Percentiles rank a stretch among this genome's conserved stretches.
phyloP scores from a whole-genome alignment of 129 eudicot genomes.

The Centrapalus pauciflorus region DNA sequence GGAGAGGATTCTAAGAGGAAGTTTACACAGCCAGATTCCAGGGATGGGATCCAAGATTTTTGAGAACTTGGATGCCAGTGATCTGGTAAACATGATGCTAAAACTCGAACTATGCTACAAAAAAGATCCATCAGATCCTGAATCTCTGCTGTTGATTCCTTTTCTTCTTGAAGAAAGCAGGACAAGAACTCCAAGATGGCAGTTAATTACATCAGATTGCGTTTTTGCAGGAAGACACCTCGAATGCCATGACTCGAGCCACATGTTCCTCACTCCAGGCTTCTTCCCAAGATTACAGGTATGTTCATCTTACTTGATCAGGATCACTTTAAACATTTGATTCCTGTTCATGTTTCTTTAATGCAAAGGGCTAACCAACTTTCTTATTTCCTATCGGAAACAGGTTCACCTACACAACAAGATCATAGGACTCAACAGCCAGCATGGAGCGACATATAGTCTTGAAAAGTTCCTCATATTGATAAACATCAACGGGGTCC shows the following conservation, averaged over 20 bases:
- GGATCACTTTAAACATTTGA: conserved; percentile 5
- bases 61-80: conserved; percentile 66
- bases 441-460: conserved; percentile 82
- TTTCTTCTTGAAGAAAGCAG: conserved; percentile 77
- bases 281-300: conserved; percentile 90
- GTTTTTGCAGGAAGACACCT: conserved; percentile 82
- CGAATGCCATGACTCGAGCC: conserved; percentile 84
- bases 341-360: background rate
- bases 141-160: conserved; percentile 66
- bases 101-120: conserved; percentile 75
- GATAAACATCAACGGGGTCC: conserved; percentile 62
- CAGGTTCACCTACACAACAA: conserved; percentile 90
- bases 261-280: conserved; percentile 74
- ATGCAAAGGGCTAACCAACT: background rate
- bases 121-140: conserved; percentile 69
- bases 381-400: background rate
- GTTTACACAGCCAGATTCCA: conserved; percentile 66
- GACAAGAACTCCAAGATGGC: conserved; percentile 70
- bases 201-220: conserved; percentile 38
- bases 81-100: conserved; percentile 85
- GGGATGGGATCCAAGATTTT: conserved; percentile 71
- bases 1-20: conserved; percentile 67
- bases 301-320: conserved; percentile 12
- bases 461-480: conserved; percentile 72
- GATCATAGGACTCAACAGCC: conserved; percentile 52